These are phyloP conservation scores for Coemansia sp. DNA, from an alignment of 192 early-diverging fungal genomes.

Conservation along the genomic window DNA sequence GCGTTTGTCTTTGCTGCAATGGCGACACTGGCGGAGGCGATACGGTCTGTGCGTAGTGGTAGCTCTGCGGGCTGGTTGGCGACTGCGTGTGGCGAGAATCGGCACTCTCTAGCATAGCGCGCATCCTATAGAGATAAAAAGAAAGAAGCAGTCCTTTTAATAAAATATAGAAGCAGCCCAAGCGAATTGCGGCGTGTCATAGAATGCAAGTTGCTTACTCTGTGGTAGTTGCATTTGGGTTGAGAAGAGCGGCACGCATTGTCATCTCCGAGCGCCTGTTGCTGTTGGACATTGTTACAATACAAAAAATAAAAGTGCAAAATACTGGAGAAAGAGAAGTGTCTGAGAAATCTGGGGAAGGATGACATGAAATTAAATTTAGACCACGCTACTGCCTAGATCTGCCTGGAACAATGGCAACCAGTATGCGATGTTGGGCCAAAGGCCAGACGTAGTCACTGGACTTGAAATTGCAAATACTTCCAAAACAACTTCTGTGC, in stretches of 20 bases:
- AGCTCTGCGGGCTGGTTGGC: not conserved
- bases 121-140: constrained; percentile 16
- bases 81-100: constrained; percentile 6
- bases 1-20: not conserved
- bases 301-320: not conserved
- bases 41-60: not conserved
- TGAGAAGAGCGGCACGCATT: constrained; percentile 51
- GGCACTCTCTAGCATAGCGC: constrained; percentile 21
- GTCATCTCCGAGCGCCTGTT: constrained; percentile 44
- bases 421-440: too few species aligned
- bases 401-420: too few species aligned
- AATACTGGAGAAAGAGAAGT: too few species aligned
- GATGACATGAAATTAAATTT: not conserved
- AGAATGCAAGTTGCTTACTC: constrained; percentile 5
- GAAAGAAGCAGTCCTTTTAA: not conserved
- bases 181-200: not conserved
- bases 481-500: too few species aligned
- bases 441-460: too few species aligned
- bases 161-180: not conserved
- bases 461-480: too few species aligned
- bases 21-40: not conserved
- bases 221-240: constrained; percentile 28
- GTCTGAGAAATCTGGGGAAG: not conserved
- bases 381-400: too few species aligned
- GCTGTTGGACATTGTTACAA: not conserved